Evolutionary conservation across 257 asterid species (phyloP).

Genomic region (Paulownia fortunei): DNA sequence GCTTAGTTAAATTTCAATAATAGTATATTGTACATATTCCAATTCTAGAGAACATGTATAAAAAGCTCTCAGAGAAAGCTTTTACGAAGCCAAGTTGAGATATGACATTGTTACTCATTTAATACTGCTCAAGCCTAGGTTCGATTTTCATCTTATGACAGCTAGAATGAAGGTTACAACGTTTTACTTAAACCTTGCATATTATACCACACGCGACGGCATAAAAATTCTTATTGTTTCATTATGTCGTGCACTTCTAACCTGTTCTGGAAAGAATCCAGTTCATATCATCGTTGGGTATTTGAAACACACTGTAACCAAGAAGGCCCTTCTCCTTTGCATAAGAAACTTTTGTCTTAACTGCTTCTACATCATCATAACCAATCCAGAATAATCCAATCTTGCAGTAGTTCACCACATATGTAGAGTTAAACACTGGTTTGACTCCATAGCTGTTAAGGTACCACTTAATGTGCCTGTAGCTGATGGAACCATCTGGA

Average conservation of each 20-base stretch:
- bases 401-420: conserved; percentile 35
- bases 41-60: too few relatives aligned
- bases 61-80: too few relatives aligned
- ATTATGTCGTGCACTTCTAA: conserved; percentile 14
- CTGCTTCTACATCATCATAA: conserved; percentile 45
- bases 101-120: neutral
- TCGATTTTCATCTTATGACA: neutral
- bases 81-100: too few relatives aligned
- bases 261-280: conserved; percentile 46
- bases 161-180: neutral
- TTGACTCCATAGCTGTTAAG: conserved; percentile 22
- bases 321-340: conserved; percentile 44
- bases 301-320: conserved; percentile 39
- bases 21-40: too few relatives aligned
- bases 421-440: conserved; percentile 43
- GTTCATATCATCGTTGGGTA: conserved; percentile 37
- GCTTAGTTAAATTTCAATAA: too few relatives aligned
- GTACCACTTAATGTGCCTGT: conserved; percentile 28
- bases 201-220: too few relatives aligned
- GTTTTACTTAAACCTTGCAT: neutral
- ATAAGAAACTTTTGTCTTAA: conserved; percentile 45
- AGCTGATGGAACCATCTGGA: conserved; percentile 38
- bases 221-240: neutral
- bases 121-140: neutral
- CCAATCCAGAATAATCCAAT: conserved; percentile 39